Evolutionary conservation across 1,139 yeast genomes (phyloP).

Genomic region (Candida sanyaensis): DNA sequence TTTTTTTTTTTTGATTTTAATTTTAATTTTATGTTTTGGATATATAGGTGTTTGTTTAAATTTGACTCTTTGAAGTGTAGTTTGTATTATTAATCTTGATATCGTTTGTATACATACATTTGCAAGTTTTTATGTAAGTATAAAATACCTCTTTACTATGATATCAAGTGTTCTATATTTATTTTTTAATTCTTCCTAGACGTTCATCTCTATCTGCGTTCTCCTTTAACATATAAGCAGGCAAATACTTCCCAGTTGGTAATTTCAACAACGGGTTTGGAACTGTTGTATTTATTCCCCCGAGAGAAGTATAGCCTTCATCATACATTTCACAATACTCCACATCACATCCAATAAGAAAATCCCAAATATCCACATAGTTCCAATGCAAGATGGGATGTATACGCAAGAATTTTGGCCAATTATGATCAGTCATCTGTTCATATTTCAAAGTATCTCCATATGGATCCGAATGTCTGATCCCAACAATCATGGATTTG

Average conservation of each 20-base stretch:
- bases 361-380: slow-evolving; percentile 77
- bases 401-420: slow-evolving; percentile 82
- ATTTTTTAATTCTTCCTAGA: slow-evolving; percentile 28
- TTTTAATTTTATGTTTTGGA: neutral
- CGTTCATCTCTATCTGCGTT: slow-evolving; percentile 60
- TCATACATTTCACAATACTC: slow-evolving; percentile 74
- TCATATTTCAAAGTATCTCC: slow-evolving; percentile 55
- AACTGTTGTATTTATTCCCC: slow-evolving; percentile 67
- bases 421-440: slow-evolving; percentile 75
- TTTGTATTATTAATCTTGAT: slow-evolving; percentile 1
- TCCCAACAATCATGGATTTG: slow-evolving; percentile 76
- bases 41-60: neutral
- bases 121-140: neutral
- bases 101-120: neutral
- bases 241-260: slow-evolving; percentile 38
- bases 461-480: slow-evolving; percentile 78
- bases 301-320: slow-evolving; percentile 77
- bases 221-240: slow-evolving; percentile 66
- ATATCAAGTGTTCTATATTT: neutral
- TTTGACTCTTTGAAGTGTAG: neutral
- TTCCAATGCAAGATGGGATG: slow-evolving; percentile 87
- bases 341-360: slow-evolving; percentile 49
- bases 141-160: no score
- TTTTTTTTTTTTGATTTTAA: no score
- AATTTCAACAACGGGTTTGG: slow-evolving; percentile 60